Evolutionary conservation across 768 basidiomycete genomes (phyloP), one percentile per base, ranked within the genome.

Genomic region (Galerina sulciceps): DNA sequence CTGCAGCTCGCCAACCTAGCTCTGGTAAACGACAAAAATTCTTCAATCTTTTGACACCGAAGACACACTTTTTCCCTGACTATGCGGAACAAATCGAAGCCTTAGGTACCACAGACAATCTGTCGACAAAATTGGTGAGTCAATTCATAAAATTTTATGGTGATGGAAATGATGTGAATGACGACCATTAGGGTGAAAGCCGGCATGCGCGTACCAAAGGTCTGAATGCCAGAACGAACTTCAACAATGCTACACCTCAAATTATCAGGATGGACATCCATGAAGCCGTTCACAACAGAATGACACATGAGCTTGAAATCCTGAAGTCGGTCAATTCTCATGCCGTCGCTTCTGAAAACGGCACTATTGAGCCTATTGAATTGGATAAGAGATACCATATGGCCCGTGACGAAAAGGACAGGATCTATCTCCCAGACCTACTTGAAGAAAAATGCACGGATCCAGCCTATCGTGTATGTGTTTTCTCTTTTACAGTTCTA

Each of bases 51-150:
- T 15, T 47, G 2, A 75, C 70, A 0, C 69, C 67, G 37, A 77
- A 77, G 54, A 62, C 66, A 3, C 75, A 76, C 58, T 60, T 67
- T 11, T 55, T 76, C 6, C 62, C 66, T 0, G 68, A 76, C 51
- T 74, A 74, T 53, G 46, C 44, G 1, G 15, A 50, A 2, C 64
- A 59, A 23, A 69, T 73, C 18, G 17, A 45, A 42, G 10, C 20
- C 10, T 20, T 53, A 11, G 61, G 61, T 6, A 62, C 57, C 1
- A 55, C 57, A 0, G 61, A 59, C 46, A 53, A 41, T 14, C 22
- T 50, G 4, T 64, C 70, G 0, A 76, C 75, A 1, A 70, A 75
- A 46, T 47, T 63, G 44, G 63, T 62, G 31, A 43, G 46, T 45
- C 31, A 58, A 14, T 43, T 41, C 13, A 56, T 46, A 10, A 23